These are phyloP conservation scores for Cornus controversa DNA, from an alignment of 148 eudicot genomes.

Conservation along the genomic window DNA sequence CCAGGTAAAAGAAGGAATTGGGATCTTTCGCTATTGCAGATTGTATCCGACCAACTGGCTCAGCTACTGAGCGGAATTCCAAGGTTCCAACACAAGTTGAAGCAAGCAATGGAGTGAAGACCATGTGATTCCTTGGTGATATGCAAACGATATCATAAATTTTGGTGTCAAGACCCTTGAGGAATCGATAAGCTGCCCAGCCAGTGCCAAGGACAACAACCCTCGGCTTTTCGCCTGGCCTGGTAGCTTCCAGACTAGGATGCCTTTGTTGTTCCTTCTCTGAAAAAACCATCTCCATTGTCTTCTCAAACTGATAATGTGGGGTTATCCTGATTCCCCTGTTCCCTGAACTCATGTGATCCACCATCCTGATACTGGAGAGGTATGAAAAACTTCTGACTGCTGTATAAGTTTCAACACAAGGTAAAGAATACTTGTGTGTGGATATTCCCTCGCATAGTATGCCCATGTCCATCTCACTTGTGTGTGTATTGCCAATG, in stretches of 20 bases:
- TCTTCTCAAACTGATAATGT: slow-evolving; percentile 29
- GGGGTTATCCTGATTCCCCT: slow-evolving; percentile 51
- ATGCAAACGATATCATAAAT: slow-evolving; percentile 81
- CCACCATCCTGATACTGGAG: slow-evolving; percentile 15
- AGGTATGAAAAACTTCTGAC: slow-evolving; percentile 22
- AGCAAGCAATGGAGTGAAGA: slow-evolving; percentile 92
- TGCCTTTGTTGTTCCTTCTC: slow-evolving; percentile 33
- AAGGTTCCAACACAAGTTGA: slow-evolving; percentile 92
- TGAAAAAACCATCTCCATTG: slow-evolving; percentile 36
- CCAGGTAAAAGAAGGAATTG: slow-evolving; percentile 71
- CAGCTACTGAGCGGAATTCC: slow-evolving; percentile 84
- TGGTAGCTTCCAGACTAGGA: slow-evolving; percentile 71
- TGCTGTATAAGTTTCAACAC: slow-evolving; percentile 18
- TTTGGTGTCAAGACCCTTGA: slow-evolving; percentile 73
- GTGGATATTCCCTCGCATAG: slow-evolving; percentile 3
- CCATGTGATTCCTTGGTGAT: slow-evolving; percentile 94
- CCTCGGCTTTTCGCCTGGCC: slow-evolving; percentile 75
- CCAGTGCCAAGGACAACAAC: slow-evolving; percentile 89
- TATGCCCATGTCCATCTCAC: slow-evolving; percentile 1
- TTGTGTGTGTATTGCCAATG: slow-evolving; percentile 15
- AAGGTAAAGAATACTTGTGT: slow-evolving; percentile 11
- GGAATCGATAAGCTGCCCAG: slow-evolving; percentile 88
- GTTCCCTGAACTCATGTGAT: slow-evolving; percentile 29
- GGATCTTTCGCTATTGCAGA: slow-evolving; percentile 72
- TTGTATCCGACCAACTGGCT: slow-evolving; percentile 76